phyloP scores from a whole-genome alignment of 352 stramenopile species.

The Discostella stelligera region DNA sequence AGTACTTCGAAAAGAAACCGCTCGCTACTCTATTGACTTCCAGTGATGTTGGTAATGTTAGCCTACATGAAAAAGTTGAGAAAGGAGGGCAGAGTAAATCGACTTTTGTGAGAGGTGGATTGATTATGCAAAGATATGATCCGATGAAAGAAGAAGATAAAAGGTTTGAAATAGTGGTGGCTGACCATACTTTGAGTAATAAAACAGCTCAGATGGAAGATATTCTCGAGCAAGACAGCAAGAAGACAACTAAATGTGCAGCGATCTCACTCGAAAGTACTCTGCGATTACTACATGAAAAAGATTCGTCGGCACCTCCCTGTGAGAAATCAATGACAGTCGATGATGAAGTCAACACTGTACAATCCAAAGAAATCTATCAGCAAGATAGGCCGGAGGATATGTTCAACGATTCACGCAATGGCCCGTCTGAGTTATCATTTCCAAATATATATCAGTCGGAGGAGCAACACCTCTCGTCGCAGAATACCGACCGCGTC shows the following conservation, averaged over 20 bases:
- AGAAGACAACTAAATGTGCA: slow-evolving; percentile 2
- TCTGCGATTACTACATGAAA: slow-evolving; percentile 11
- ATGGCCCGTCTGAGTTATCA: slow-evolving; percentile 4
- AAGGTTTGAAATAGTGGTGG: slow-evolving; percentile 46
- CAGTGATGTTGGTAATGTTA: background rate
- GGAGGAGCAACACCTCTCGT: slow-evolving; percentile 15
- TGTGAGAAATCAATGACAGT: background rate
- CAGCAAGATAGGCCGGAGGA: slow-evolving; percentile 26
- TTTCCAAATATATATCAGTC: slow-evolving; percentile 16
- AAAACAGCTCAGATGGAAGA: slow-evolving; percentile 3
- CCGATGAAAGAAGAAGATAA: slow-evolving; percentile 57
- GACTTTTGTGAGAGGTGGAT: slow-evolving; percentile 14
- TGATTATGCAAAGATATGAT: slow-evolving; percentile 74
- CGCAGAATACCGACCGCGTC: slow-evolving; percentile 6
- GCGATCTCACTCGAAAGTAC: background rate
- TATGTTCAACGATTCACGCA: slow-evolving; percentile 5
- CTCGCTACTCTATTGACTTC: slow-evolving; percentile 7
- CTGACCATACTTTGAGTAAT: slow-evolving; percentile 2
- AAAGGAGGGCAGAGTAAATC: background rate
- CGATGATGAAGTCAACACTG: slow-evolving; percentile 7
- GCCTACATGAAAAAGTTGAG: slow-evolving; percentile 5
- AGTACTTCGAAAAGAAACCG: slow-evolving; percentile 28
- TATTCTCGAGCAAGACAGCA: slow-evolving; percentile 21
- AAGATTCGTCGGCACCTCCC: slow-evolving; percentile 2
- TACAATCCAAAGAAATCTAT: slow-evolving; percentile 1